These are phyloP conservation scores for Alternaria panax DNA, from an alignment of 2,329 filamentous ascomycete species.

Conservation along the genomic window DNA sequence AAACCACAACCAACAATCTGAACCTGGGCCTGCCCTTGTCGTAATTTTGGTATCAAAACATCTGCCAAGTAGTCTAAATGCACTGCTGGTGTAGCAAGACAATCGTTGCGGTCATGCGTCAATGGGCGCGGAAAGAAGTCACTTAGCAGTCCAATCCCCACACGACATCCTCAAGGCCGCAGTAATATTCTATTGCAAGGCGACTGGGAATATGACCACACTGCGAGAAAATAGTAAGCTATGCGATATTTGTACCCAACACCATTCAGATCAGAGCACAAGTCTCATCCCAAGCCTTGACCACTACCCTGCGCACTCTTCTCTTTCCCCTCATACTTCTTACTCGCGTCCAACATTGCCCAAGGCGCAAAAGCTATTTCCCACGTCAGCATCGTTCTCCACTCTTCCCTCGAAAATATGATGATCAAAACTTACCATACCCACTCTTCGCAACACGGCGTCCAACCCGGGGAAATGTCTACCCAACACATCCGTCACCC, in stretches of 20 bases:
- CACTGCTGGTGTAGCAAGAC: neutral
- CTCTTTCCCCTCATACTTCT: constrained; percentile 29
- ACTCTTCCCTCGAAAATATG: neutral
- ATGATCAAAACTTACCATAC: constrained; percentile 44
- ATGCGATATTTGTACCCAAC: too few species aligned
- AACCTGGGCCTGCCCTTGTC: neutral
- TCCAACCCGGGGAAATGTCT: constrained; percentile 52
- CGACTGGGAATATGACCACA: too few species aligned
- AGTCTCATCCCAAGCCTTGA: neutral
- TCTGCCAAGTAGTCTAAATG: neutral
- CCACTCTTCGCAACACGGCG: neutral
- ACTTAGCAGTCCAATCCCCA: neutral
- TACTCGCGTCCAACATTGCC: constrained; percentile 28
- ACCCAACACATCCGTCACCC: constrained; percentile 55
- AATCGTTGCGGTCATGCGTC: neutral
- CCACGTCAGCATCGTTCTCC: constrained; percentile 7
- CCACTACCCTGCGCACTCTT: constrained; percentile 18
- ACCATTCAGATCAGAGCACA: neutral
- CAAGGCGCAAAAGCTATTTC: constrained; percentile 35
- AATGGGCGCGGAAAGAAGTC: neutral
- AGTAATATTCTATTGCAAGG: too few species aligned
- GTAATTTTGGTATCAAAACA: neutral
- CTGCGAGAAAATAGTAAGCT: too few species aligned
- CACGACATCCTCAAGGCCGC: too few species aligned
- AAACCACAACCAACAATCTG: neutral